Conservation (phyloP, 345 rosid genomes). For the Corchorus olitorius region DNA sequence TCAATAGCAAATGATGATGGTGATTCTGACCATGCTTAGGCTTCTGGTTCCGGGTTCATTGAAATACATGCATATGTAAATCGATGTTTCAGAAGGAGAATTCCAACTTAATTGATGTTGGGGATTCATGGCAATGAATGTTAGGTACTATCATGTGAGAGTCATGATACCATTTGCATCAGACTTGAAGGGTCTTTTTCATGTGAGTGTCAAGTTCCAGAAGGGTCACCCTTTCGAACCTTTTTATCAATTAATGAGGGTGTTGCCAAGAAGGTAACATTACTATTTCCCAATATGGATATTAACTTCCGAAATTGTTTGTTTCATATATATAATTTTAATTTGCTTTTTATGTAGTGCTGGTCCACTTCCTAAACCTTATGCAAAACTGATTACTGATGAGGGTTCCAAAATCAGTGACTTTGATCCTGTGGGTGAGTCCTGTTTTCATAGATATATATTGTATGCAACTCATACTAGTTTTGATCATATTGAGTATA, state of each 20-base stretch:
- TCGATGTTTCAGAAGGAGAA: background rate
- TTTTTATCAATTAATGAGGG: slow-evolving; percentile 31
- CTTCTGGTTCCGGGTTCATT: background rate
- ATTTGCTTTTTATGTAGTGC: no score
- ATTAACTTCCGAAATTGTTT: background rate
- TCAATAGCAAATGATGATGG: slow-evolving; percentile 65
- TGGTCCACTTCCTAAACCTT: no score
- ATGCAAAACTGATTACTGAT: no score
- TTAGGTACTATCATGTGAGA: slow-evolving; percentile 30
- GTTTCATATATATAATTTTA: no score
- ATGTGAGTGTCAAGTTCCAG: slow-evolving; percentile 20
- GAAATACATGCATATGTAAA: background rate
- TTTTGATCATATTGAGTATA: no score
- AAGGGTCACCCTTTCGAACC: slow-evolving; percentile 30
- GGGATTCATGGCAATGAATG: background rate
- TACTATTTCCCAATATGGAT: background rate
- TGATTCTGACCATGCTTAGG: slow-evolving; percentile 25
- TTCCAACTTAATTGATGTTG: background rate
- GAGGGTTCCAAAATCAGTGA: no score
- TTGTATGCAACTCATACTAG: no score
- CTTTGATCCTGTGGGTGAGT: no score
- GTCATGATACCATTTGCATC: slow-evolving; percentile 30
- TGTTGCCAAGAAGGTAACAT: slow-evolving; percentile 31
- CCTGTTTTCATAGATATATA: no score
- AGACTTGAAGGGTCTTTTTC: slow-evolving; percentile 28